phyloP scores from a whole-genome alignment of 2,329 filamentous ascomycete species.

The Coleophoma cylindrospora region DNA sequence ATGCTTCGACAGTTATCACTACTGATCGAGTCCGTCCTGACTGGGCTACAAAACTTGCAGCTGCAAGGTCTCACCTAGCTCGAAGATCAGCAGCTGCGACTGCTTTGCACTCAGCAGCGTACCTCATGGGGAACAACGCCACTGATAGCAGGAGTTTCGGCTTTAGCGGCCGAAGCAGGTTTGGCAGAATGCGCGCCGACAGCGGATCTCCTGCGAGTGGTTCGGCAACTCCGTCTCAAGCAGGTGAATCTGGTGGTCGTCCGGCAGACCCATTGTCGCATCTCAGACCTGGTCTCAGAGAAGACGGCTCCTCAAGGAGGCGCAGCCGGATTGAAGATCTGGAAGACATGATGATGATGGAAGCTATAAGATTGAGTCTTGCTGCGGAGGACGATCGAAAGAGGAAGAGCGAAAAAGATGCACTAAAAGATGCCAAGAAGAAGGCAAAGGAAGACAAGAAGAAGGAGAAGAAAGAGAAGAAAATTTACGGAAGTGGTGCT shows the following conservation, averaged over 20 bases:
- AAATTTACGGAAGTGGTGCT: slow-evolving; percentile 39
- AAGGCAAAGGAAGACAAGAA: slow-evolving; percentile 82
- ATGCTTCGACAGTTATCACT: slow-evolving; percentile 79
- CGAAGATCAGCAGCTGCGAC: slow-evolving; percentile 88
- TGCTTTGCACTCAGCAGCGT: slow-evolving; percentile 89
- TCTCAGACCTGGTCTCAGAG: slow-evolving; percentile 2
- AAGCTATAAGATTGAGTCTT: slow-evolving; percentile 87
- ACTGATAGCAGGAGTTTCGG: slow-evolving; percentile 23
- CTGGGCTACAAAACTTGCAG: slow-evolving; percentile 84
- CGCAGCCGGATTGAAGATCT: slow-evolving; percentile 75
- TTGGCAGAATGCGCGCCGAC: slow-evolving; percentile 23
- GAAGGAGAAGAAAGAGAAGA: slow-evolving; percentile 50
- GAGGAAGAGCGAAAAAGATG: slow-evolving; percentile 76
- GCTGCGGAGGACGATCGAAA: slow-evolving; percentile 91
- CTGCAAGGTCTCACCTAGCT: slow-evolving; percentile 79
- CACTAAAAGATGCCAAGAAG: slow-evolving; percentile 77
- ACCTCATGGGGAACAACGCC: slow-evolving; percentile 65
- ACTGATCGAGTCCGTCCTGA: slow-evolving; percentile 91
- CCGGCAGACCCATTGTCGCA: slow-evolving; percentile 10
- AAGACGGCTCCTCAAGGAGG: slow-evolving; percentile 23
- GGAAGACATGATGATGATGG: slow-evolving; percentile 98
- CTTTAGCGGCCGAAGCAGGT: slow-evolving; percentile 21
- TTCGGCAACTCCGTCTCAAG: slow-evolving; percentile 24
- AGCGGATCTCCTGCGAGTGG: slow-evolving; percentile 23
- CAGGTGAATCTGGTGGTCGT: slow-evolving; percentile 12